Conservation (phyloP, 495 filamentous ascomycete species). For the Podospora appendiculata region DNA sequence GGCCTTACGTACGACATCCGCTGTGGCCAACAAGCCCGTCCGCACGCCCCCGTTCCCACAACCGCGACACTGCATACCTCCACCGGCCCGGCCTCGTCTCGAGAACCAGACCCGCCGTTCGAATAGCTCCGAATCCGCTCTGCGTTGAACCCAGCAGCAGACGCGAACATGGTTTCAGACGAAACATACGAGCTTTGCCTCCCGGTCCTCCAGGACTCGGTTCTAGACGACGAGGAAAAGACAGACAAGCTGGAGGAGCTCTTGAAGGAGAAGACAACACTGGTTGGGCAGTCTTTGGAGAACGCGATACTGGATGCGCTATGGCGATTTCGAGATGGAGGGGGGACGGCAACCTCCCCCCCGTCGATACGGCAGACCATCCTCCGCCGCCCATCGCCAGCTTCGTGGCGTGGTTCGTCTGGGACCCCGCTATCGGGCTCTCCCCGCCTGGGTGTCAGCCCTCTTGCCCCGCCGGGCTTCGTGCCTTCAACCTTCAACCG, state of each 20-base stretch:
- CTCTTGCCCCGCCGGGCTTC: conserved; percentile 75
- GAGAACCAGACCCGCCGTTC: no score
- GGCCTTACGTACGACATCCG: no score
- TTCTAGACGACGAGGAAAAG: conserved; percentile 89
- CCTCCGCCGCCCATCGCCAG: conserved; percentile 82
- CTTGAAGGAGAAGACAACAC: conserved; percentile 66
- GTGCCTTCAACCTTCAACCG: conserved; percentile 67
- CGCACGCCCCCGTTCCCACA: no score
- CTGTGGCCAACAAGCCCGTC: no score
- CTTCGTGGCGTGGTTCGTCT: conserved; percentile 78
- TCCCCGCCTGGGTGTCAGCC: conserved; percentile 68
- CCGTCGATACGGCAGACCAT: conserved; percentile 78
- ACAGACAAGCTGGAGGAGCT: conserved; percentile 86
- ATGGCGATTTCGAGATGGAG: conserved; percentile 81
- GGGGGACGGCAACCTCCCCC: conserved; percentile 67
- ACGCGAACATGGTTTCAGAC: conserved; percentile 73
- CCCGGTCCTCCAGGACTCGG: conserved; percentile 74
- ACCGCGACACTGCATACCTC: no score
- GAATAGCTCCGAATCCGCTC: no score
- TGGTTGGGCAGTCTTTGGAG: conserved; percentile 74
- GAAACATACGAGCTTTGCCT: conserved; percentile 86
- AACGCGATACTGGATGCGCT: conserved; percentile 85
- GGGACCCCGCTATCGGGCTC: conserved; percentile 72
- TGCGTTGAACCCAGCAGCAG: neutral
- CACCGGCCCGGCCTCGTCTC: no score